phyloP scores from a whole-genome alignment of 331 rosid species.

The Dryas integrifolia region DNA sequence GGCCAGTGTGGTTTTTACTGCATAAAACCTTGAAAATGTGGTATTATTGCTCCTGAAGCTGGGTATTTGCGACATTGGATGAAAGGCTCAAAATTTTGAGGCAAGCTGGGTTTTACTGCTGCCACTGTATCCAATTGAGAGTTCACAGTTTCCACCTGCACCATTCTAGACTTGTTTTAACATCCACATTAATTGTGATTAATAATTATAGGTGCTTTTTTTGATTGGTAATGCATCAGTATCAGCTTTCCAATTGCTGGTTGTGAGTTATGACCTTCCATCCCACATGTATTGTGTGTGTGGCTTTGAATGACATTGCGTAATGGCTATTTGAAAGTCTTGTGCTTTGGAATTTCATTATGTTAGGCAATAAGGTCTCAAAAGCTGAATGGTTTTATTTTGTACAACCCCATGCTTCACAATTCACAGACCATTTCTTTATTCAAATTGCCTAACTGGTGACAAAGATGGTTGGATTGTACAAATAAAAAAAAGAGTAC shows the following conservation, averaged over 20 bases:
- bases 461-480: too few relatives aligned
- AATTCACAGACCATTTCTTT: too few relatives aligned
- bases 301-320: background rate
- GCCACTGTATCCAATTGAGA: conserved; percentile 47
- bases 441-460: too few relatives aligned
- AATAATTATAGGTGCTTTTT: background rate
- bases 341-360: too few relatives aligned
- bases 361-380: too few relatives aligned
- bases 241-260: background rate
- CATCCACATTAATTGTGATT: too few relatives aligned
- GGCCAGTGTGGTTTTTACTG: conserved; percentile 51
- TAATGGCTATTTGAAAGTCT: background rate
- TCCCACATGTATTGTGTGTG: background rate
- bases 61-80: conserved; percentile 45
- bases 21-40: conserved; percentile 56
- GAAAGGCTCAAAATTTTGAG: conserved; percentile 66
- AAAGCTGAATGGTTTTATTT: too few relatives aligned
- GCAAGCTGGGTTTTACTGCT: conserved; percentile 34
- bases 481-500: too few relatives aligned
- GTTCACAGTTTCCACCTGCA: conserved; percentile 21
- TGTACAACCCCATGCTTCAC: too few relatives aligned
- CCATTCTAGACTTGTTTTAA: too few relatives aligned
- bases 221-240: background rate
- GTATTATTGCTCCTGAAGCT: conserved; percentile 42
- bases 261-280: background rate